A percentile compares a stretch with the other conserved stretches of the same genome.
Evolutionary conservation across 768 basidiomycete genomes (phyloP).

Genomic region (Podaxis pistillaris): DNA sequence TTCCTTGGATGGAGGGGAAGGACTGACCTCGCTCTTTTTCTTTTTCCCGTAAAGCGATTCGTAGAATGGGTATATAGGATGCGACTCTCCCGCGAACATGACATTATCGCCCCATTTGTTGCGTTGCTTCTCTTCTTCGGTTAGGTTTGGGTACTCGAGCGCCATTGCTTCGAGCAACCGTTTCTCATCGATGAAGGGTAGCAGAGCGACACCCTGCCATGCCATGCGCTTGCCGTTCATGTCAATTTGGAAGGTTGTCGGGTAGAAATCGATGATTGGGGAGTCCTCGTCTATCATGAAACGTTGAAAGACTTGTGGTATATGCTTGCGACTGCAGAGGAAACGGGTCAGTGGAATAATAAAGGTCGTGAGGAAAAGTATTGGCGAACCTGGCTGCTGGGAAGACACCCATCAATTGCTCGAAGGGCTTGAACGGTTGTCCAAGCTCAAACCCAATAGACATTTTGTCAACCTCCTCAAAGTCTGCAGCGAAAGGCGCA

Average conservation of each 20-base stretch:
- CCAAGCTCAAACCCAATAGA: conserved; percentile 78
- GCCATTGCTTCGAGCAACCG: conserved; percentile 85
- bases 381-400: conserved; percentile 78
- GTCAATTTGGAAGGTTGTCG: conserved; percentile 87
- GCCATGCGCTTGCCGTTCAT: conserved; percentile 99
- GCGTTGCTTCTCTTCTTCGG: conserved; percentile 77
- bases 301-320: conserved; percentile 80
- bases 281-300: conserved; percentile 88
- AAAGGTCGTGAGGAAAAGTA: neutral
- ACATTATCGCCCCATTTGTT: conserved; percentile 85
- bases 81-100: conserved; percentile 80
- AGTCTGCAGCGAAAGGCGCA: conserved; percentile 96
- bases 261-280: conserved; percentile 96
- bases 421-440: conserved; percentile 93
- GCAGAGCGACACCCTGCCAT: conserved; percentile 96
- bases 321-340: conserved; percentile 71
- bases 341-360: neutral
- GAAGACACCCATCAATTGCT: conserved; percentile 98
- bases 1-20: neutral
- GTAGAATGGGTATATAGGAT: conserved; percentile 84
- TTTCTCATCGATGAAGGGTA: conserved; percentile 92
- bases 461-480: conserved; percentile 75
- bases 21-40: conserved; percentile 71
- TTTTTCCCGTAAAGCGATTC: conserved; percentile 90
- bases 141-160: conserved; percentile 60